Conservation (phyloP, 805 yeast species). For the Metschnikowia kofuensis region DNA sequence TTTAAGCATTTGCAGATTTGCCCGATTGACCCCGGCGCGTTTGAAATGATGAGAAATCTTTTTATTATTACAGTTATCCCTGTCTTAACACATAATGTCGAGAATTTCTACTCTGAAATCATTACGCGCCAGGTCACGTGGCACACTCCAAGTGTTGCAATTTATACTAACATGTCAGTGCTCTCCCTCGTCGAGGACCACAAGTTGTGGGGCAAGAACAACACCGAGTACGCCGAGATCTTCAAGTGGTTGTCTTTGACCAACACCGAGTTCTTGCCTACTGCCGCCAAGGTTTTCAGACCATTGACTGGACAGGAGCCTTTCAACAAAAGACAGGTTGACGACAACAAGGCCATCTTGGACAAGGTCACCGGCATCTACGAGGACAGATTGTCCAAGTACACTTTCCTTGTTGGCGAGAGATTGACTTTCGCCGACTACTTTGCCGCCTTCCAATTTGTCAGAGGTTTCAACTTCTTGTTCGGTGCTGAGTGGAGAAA, state of each 20-base stretch:
- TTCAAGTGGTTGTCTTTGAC: conserved; percentile 76
- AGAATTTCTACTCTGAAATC: conserved; percentile 54
- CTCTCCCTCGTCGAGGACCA: conserved; percentile 43
- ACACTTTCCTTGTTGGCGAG: conserved; percentile 73
- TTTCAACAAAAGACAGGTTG: conserved; percentile 72
- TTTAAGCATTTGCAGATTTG: neutral
- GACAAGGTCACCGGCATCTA: conserved; percentile 40
- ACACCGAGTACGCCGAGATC: conserved; percentile 61
- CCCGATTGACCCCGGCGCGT: too few species aligned
- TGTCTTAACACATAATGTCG: conserved; percentile 79
- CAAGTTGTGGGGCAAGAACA: conserved; percentile 62
- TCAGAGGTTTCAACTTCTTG: conserved; percentile 55
- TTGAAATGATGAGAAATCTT: conserved; percentile 1
- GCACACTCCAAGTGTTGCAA: too few species aligned
- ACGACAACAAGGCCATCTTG: conserved; percentile 36
- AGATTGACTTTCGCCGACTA: conserved; percentile 62
- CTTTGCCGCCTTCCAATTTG: conserved; percentile 45
- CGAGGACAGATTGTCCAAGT: conserved; percentile 56
- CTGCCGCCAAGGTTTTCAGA: conserved; percentile 46
- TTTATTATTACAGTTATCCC: conserved; percentile 74
- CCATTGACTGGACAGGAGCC: conserved; percentile 66
- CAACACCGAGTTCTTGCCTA: conserved; percentile 61
- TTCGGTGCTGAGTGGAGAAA: conserved; percentile 67
- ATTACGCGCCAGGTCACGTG: too few species aligned
- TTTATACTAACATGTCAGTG: too few species aligned